Conservation (phyloP, 345 rosid species). For the Boechera divaricarpa region DNA sequence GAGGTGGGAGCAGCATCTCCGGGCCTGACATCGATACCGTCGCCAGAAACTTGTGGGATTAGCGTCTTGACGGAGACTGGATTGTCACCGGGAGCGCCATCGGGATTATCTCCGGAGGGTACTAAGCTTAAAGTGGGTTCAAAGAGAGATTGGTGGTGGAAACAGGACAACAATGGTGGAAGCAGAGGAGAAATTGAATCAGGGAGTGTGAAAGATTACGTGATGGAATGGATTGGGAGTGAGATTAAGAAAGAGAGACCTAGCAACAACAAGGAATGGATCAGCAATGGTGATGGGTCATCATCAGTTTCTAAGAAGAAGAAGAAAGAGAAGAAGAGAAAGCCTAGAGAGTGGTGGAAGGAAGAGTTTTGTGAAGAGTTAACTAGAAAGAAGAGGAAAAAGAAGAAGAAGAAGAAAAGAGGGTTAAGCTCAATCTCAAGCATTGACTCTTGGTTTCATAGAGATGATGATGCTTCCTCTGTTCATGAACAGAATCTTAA, state of each 20-base stretch:
- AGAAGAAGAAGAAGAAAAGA: constrained; percentile 62
- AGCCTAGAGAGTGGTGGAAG: constrained; percentile 89
- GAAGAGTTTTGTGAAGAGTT: constrained; percentile 85
- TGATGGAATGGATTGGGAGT: constrained; percentile 83
- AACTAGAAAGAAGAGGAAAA: constrained; percentile 53
- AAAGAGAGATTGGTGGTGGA: constrained; percentile 81
- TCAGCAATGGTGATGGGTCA: constrained; percentile 41
- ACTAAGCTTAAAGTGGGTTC: constrained; percentile 50
- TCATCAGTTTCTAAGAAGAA: constrained; percentile 50
- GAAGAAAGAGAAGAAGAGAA: constrained; percentile 59
- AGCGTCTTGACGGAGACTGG: constrained; percentile 45
- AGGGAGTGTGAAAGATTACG: constrained; percentile 79
- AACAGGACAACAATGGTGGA: constrained; percentile 62
- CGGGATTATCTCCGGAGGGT: constrained; percentile 54
- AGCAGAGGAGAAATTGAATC: constrained; percentile 56
- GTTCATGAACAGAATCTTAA: constrained; percentile 44
- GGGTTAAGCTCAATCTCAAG: constrained; percentile 48
- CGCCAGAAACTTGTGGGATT: constrained; percentile 41
- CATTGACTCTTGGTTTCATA: constrained; percentile 73
- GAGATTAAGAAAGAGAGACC: constrained; percentile 78
- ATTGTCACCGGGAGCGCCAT: constrained; percentile 31
- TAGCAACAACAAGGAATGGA: constrained; percentile 40
- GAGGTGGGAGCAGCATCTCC: constrained; percentile 25
- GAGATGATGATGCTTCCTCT: constrained; percentile 52
- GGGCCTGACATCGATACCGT: not conserved